Evolutionary conservation across 2,329 filamentous ascomycete genomes (phyloP), one percentile per base, ranked within the genome.

Genomic region (Penicillium sp.): DNA sequence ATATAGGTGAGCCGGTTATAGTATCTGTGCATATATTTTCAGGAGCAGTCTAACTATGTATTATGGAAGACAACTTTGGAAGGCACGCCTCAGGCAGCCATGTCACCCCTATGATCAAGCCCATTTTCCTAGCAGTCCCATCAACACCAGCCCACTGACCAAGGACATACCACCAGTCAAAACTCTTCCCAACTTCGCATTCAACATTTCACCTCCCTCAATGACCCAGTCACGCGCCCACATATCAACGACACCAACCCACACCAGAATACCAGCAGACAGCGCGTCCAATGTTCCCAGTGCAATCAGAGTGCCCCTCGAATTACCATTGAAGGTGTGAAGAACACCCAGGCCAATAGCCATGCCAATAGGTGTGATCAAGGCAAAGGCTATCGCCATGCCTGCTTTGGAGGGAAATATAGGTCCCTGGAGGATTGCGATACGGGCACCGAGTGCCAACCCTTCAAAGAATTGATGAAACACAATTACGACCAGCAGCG

Each of bases 381-480:
- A 75, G 0, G 87, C 82, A 64, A 91, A 92, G 0, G 81, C 78
- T 1, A 72, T 61, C 0, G 82, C 88, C 75, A 92, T 84, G 12
- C 84, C 58, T 3, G 85, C 72, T 67, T 90, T 75, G 37, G 50
- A 63, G n/a, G 58, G 63, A 45, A 72, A 67, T 6, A 66, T 58
- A 2, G 62, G 60, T 5, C 67, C 65, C 5, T 67, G 61, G 4
- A 90, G 77, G 0, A 81, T 79, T 9, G 87, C 86, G 59, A 91
- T 90, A 14, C 86, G 83, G 9, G 84, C 84, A 17, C 88, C 88
- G 0, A 91, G 83, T 0, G 88, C 88, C 43, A 91, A 78, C 4
- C 89, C 88, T 68, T 91, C 88, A 64, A 92, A 90, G 77, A 89
- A 84, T 66, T 91, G 88, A 67, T 91, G 88, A 75, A 91, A 90